These are phyloP conservation scores for Poterioochromonas sp. DNA, from an alignment of 352 stramenopile species.

Conservation along the genomic window DNA sequence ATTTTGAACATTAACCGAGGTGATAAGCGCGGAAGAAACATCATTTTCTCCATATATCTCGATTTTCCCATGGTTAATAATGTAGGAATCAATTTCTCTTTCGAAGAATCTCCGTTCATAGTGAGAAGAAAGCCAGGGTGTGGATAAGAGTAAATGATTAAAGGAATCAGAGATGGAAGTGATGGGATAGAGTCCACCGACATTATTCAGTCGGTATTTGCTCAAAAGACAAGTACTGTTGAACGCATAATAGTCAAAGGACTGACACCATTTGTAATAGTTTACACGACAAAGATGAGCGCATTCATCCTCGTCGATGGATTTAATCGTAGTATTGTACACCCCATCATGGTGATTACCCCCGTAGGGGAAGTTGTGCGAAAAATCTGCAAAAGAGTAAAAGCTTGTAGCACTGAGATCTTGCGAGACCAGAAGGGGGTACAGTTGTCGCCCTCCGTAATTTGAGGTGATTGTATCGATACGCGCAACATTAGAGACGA, in stretches of 20 bases:
- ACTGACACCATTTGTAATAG: conserved; percentile 2
- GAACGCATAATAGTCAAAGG: conserved; percentile 8
- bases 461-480: neutral
- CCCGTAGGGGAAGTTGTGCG: neutral
- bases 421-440: neutral
- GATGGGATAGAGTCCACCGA: neutral
- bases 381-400: neutral
- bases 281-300: neutral
- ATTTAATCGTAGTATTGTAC: neutral
- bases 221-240: neutral
- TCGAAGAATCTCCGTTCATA: neutral
- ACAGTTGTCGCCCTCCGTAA: neutral
- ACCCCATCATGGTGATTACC: neutral
- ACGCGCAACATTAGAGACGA: neutral
- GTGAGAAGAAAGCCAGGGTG: neutral
- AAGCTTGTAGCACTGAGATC: neutral
- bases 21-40: neutral
- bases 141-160: too few relatives aligned
- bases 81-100: neutral
- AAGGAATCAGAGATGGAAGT: neutral
- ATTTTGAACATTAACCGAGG: neutral
- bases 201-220: neutral
- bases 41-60: neutral
- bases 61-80: neutral
- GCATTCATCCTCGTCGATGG: conserved; percentile 18